These are phyloP conservation scores for Jaminaea rosea DNA, from an alignment of 1,284 basidiomycete species.

Conservation along the genomic window DNA sequence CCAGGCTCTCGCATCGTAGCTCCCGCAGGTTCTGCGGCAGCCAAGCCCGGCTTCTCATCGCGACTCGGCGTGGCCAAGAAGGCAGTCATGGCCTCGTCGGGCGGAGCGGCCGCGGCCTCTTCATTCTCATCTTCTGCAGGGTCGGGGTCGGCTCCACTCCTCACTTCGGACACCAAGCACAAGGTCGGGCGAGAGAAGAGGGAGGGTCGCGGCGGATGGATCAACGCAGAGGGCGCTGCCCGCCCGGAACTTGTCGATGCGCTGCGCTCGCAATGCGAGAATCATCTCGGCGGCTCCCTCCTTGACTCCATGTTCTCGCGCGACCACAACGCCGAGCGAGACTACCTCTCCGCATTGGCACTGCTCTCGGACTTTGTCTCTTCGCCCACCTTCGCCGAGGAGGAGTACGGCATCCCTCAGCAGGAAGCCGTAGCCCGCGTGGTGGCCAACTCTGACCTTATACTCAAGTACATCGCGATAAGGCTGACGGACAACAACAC, in stretches of 20 bases:
- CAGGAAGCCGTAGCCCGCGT: conserved; percentile 63
- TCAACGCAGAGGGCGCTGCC: conserved; percentile 64
- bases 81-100: conserved; percentile 5
- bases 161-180: conserved; percentile 61
- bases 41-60: conserved; percentile 6
- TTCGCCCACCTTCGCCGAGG: conserved; percentile 54
- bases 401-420: conserved; percentile 55
- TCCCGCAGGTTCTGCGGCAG: background rate
- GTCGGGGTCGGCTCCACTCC: conserved; percentile 55
- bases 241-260: conserved; percentile 79
- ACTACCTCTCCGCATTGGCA: conserved; percentile 70
- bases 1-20: conserved; percentile 9
- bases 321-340: conserved; percentile 90
- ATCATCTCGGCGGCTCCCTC: conserved; percentile 67
- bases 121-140: conserved; percentile 48
- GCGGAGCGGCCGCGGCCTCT: conserved; percentile 37
- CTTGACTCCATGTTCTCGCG: conserved; percentile 70
- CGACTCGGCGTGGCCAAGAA: conserved; percentile 3
- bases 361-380: conserved; percentile 67
- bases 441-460: conserved; percentile 80
- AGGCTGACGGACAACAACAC: conserved; percentile 88
- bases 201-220: conserved; percentile 56
- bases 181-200: conserved; percentile 68
- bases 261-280: conserved; percentile 84
- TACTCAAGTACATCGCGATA: conserved; percentile 87